Conservation (phyloP, 1,284 basidiomycete species). For the Grifola frondosa region DNA sequence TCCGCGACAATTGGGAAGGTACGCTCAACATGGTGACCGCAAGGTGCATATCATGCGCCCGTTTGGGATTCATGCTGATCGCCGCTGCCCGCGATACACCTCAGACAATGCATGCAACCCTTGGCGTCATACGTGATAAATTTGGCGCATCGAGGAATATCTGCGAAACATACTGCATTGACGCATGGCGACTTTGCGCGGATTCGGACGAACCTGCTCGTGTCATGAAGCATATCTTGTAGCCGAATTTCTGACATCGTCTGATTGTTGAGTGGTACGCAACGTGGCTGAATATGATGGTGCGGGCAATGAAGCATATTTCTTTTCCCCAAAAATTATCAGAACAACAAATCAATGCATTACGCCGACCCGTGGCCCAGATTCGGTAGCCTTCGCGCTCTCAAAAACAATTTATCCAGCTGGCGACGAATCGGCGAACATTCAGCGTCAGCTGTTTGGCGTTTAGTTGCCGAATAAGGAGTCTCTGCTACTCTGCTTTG, state of each 20-base stretch:
- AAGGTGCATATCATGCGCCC: slow-evolving; percentile 27
- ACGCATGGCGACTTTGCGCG: slow-evolving; percentile 34
- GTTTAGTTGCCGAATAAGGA: too few species aligned
- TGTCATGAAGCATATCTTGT: background rate
- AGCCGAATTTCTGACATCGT: background rate
- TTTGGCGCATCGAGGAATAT: slow-evolving; percentile 40
- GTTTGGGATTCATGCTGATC: background rate
- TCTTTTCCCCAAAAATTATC: background rate
- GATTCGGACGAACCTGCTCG: slow-evolving; percentile 24
- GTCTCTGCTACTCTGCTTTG: too few species aligned
- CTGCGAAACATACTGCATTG: slow-evolving; percentile 31
- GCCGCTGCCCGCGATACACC: slow-evolving; percentile 23
- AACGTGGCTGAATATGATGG: background rate
- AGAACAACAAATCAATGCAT: background rate
- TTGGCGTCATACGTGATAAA: slow-evolving; percentile 35
- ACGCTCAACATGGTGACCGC: slow-evolving; percentile 38
- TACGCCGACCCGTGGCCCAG: background rate
- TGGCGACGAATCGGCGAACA: too few species aligned
- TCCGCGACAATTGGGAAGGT: slow-evolving; percentile 39
- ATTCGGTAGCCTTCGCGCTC: background rate
- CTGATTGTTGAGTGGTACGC: background rate
- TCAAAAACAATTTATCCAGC: too few species aligned
- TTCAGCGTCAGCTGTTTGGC: too few species aligned
- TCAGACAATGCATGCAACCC: slow-evolving; percentile 37
- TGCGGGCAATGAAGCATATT: background rate